A percentile compares a stretch with the other conserved stretches of the same genome.
These are phyloP conservation scores for Pseudogymnoascus sp. DNA, from an alignment of 2,329 filamentous ascomycete species.

Conservation along the genomic window DNA sequence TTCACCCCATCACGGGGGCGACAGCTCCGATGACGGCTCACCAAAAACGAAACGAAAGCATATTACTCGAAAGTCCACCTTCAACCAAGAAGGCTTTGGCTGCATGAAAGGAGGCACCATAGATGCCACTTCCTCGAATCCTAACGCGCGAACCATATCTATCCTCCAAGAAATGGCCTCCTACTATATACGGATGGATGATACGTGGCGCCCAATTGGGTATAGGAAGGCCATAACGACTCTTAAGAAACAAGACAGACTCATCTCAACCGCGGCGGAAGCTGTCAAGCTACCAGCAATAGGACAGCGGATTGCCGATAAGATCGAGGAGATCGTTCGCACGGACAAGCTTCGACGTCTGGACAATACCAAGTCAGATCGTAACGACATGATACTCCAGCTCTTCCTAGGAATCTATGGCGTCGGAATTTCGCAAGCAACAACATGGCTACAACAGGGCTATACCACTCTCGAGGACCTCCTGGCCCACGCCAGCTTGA, in stretches of 20 bases:
- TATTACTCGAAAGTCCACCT: constrained; percentile 5
- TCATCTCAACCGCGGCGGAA: constrained; percentile 61
- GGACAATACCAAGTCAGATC: constrained; percentile 60
- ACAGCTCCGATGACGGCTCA: not conserved
- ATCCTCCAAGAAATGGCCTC: constrained; percentile 70
- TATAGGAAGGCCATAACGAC: constrained; percentile 74
- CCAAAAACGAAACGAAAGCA: not conserved
- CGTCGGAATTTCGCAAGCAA: constrained; percentile 62
- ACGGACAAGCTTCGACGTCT: constrained; percentile 66
- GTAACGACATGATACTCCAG: constrained; percentile 55
- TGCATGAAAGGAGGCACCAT: constrained; percentile 47
- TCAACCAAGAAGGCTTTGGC: constrained; percentile 41
- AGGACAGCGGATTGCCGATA: constrained; percentile 64
- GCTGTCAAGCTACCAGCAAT: constrained; percentile 61
- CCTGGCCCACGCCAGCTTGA: constrained; percentile 51
- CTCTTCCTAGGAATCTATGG: constrained; percentile 74
- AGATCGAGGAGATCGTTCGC: constrained; percentile 81
- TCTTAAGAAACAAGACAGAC: constrained; percentile 55
- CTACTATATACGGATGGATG: constrained; percentile 66
- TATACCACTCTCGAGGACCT: constrained; percentile 69
- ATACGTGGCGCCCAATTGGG: constrained; percentile 66
- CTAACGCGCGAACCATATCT: constrained; percentile 69
- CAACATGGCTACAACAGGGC: constrained; percentile 69
- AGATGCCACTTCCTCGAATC: constrained; percentile 41
- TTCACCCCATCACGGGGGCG: constrained; percentile 13